Conservation (phyloP, 148 eudicot species). For the Vaccinium myrtillus region DNA sequence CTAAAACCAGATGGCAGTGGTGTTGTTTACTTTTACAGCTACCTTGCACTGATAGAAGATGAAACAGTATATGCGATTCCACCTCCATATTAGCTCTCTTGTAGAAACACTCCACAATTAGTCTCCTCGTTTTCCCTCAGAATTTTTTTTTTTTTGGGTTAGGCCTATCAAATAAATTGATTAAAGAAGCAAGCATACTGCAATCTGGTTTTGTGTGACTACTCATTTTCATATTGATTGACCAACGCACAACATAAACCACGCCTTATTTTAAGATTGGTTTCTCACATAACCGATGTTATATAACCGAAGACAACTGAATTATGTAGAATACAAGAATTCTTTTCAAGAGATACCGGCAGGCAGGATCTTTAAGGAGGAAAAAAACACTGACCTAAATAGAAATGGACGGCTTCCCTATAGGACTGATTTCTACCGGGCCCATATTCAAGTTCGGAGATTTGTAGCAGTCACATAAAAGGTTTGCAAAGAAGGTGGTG, state of each 20-base stretch:
- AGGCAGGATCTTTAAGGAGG: neutral
- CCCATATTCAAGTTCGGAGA: conserved; percentile 41
- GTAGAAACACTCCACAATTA: conserved; percentile 12
- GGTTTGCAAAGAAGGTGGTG: conserved; percentile 30
- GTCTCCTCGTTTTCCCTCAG: conserved; percentile 16
- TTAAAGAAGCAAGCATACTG: neutral
- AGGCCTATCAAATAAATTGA: neutral
- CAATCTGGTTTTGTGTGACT: neutral
- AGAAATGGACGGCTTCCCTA: conserved; percentile 36
- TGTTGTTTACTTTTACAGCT: neutral
- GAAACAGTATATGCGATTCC: conserved; percentile 25
- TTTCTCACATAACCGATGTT: neutral
- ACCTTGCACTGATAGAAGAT: conserved; percentile 19
- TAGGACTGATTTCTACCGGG: conserved; percentile 36
- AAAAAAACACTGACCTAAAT: conserved; percentile 33
- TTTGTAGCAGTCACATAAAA: conserved; percentile 44
- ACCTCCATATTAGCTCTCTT: conserved; percentile 19
- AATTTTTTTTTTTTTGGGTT: neutral
- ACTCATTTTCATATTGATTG: neutral
- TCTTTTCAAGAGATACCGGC: neutral
- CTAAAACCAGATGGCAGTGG: neutral
- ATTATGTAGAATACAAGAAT: neutral
- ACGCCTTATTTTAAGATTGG: neutral
- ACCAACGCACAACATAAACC: neutral
- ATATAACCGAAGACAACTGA: neutral